Percentiles rank a stretch among this genome's conserved stretches.
phyloP scores from a whole-genome alignment of 1,284 basidiomycete species.

The Boletellus deceptivus region DNA sequence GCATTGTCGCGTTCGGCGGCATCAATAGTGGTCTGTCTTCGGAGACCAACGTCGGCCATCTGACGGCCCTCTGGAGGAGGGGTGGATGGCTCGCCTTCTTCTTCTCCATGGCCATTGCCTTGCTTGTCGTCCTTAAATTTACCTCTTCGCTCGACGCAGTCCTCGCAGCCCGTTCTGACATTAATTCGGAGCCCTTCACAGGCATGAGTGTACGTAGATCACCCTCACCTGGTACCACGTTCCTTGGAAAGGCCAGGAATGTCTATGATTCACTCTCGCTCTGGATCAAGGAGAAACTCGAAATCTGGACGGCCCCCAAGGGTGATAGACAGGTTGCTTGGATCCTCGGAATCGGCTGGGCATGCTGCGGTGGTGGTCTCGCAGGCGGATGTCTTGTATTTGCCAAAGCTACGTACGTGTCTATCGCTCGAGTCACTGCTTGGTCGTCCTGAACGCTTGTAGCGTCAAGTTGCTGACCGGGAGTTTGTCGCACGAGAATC shows the following conservation, averaged over 20 bases:
- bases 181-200: conserved; percentile 55
- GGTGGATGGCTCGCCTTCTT: conserved; percentile 88
- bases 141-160: conserved; percentile 66
- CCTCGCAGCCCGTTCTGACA: conserved; percentile 62
- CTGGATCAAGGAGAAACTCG: conserved; percentile 61
- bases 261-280: conserved; percentile 49
- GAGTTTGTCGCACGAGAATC: conserved; percentile 69
- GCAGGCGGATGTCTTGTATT: conserved; percentile 89
- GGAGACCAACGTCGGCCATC: conserved; percentile 67
- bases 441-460: conserved; percentile 6
- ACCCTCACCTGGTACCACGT: conserved; percentile 24
- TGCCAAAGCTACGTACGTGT: conserved; percentile 79
- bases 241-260: conserved; percentile 32
- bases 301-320: conserved; percentile 73
- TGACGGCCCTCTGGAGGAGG: conserved; percentile 81
- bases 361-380: conserved; percentile 84
- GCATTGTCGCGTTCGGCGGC: conserved; percentile 83
- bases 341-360: conserved; percentile 91
- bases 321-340: conserved; percentile 83
- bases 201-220: conserved; percentile 37
- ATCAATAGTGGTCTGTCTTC: conserved; percentile 73
- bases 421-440: conserved; percentile 9
- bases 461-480: conserved; percentile 79
- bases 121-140: conserved; percentile 64
- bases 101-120: conserved; percentile 70